These are phyloP conservation scores for Brassica hybrid DNA, from an alignment of 441 rosid genomes.

Conservation along the genomic window DNA sequence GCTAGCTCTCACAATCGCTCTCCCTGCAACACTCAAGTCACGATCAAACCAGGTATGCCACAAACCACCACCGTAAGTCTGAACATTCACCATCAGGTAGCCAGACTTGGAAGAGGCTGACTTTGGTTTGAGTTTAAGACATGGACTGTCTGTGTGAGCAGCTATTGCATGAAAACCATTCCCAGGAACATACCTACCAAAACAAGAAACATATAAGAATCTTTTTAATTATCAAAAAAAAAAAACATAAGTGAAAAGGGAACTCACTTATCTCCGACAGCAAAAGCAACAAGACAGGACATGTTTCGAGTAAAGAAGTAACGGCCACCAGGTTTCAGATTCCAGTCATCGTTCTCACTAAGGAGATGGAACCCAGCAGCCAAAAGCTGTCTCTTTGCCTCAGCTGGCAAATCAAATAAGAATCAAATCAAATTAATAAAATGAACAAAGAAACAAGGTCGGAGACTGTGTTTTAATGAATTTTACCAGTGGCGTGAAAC, in stretches of 20 bases:
- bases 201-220: not conserved
- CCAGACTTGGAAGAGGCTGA: conserved; percentile 86
- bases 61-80: conserved; percentile 93
- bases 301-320: conserved; percentile 92
- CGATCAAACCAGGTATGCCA: conserved; percentile 99
- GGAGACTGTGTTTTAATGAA: not conserved
- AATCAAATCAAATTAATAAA: not conserved
- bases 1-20: conserved; percentile 73
- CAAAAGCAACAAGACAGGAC: conserved; percentile 94
- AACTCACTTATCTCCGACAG: conserved; percentile 87
- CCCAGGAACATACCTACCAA: conserved; percentile 76
- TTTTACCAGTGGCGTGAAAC: conserved; percentile 84
- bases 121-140: conserved; percentile 90
- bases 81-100: conserved; percentile 90
- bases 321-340: conserved; percentile 87
- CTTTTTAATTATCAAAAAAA: not conserved
- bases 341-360: conserved; percentile 85
- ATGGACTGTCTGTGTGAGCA: conserved; percentile 96
- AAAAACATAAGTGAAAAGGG: not conserved
- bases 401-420: conserved; percentile 59
- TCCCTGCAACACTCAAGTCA: conserved; percentile 95
- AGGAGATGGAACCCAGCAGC: conserved; percentile 78
- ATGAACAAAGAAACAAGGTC: not conserved
- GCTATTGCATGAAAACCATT: conserved; percentile 91
- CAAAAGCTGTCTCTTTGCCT: conserved; percentile 74